These are phyloP conservation scores for Darksidea phi DNA, from an alignment of 495 filamentous ascomycete species.

Conservation along the genomic window DNA sequence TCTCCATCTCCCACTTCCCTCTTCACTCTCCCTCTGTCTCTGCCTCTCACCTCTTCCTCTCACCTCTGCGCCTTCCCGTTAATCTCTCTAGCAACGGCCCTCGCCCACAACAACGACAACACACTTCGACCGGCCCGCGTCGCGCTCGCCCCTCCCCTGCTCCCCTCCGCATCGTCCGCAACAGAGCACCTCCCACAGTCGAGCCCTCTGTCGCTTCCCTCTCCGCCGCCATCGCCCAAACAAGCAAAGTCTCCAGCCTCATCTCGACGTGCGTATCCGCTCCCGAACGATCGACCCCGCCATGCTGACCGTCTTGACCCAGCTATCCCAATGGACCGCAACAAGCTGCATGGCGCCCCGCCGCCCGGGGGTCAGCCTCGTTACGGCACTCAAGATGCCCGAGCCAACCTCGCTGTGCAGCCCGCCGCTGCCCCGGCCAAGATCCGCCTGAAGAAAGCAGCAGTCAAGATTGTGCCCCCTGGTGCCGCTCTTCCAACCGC, in stretches of 20 bases:
- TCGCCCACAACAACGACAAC: no score
- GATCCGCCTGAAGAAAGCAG: conserved; percentile 18
- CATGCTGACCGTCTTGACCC: not conserved
- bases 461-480: conserved; percentile 13
- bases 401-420: conserved; percentile 18
- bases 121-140: not conserved
- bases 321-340: not conserved
- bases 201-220: no score
- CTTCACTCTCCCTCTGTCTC: no score
- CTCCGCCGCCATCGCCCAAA: no score
- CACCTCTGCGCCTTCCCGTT: no score
- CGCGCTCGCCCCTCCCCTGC: not conserved
- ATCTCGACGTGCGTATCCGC: no score
- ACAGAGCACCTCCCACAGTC: no score
- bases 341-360: not conserved
- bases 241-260: no score
- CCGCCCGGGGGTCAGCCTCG: not conserved
- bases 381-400: conserved; percentile 16
- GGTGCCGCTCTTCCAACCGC: not conserved
- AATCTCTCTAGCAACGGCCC: no score
- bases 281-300: no score
- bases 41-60: no score
- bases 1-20: no score
- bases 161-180: not conserved
- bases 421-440: conserved; percentile 9